These are phyloP conservation scores for Daldinia childiae DNA, from an alignment of 495 filamentous ascomycete genomes.

Conservation along the genomic window DNA sequence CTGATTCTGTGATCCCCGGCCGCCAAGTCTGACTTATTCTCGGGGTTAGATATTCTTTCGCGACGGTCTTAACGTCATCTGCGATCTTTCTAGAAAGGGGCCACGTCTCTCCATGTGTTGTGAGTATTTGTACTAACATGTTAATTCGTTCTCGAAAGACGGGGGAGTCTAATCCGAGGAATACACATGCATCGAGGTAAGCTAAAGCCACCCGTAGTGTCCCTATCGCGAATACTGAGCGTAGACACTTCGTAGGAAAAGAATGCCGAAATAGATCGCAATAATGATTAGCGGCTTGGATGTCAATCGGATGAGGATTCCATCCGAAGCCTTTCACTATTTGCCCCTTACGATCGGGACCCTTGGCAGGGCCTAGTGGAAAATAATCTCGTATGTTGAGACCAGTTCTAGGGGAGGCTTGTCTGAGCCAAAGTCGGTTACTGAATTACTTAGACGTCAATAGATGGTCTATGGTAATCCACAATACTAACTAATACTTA, in stretches of 20 bases:
- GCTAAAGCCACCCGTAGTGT: constrained; percentile 63
- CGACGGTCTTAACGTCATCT: constrained; percentile 66
- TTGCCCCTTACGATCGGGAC: constrained; percentile 50
- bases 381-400: constrained; percentile 59
- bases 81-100: constrained; percentile 69
- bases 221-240: constrained; percentile 73
- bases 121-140: constrained; percentile 73
- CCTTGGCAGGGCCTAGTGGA: constrained; percentile 59
- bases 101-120: constrained; percentile 71
- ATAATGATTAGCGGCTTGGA: constrained; percentile 73
- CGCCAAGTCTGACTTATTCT: constrained; percentile 30
- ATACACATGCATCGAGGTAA: constrained; percentile 60
- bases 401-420: constrained; percentile 57
- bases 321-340: constrained; percentile 54
- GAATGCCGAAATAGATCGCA: constrained; percentile 71
- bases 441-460: constrained; percentile 20
- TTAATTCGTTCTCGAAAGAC: constrained; percentile 70
- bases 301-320: constrained; percentile 49
- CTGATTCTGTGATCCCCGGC: constrained; percentile 26
- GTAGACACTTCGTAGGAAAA: constrained; percentile 68
- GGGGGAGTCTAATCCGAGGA: constrained; percentile 64
- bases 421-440: constrained; percentile 37
- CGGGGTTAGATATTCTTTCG: constrained; percentile 52
- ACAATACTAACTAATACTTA: constrained; percentile 28
- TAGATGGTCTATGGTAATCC: constrained; percentile 63